A percentile compares a stretch with the other conserved stretches of the same genome.
These are phyloP conservation scores for Microbotryum lychnidis-dioicae DNA, from an alignment of 1,284 basidiomycete genomes.

Conservation along the genomic window DNA sequence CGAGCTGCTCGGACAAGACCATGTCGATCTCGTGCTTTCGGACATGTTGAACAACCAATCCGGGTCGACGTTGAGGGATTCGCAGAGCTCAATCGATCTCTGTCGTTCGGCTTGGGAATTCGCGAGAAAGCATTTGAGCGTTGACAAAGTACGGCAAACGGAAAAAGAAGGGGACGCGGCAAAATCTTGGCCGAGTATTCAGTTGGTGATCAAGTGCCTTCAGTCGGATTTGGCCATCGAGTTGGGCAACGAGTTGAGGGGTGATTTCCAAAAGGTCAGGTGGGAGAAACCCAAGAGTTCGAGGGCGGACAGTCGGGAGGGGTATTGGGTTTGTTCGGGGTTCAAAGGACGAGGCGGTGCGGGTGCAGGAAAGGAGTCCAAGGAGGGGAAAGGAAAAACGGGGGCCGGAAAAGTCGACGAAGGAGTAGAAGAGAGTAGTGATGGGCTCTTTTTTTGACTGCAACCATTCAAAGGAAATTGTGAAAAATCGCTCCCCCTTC, in stretches of 20 bases:
- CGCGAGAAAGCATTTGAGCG: conserved; percentile 22
- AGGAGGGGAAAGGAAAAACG: no score
- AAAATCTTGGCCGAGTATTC: not conserved
- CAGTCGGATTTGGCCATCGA: conserved; percentile 11
- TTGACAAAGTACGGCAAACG: not conserved
- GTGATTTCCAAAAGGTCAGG: conserved; percentile 14
- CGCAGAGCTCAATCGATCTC: conserved; percentile 39
- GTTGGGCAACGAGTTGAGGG: conserved; percentile 8
- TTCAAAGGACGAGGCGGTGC: not conserved
- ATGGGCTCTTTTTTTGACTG: no score
- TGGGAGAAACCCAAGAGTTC: conserved; percentile 26
- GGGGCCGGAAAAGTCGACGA: no score
- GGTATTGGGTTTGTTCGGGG: conserved; percentile 27
- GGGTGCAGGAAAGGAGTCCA: no score
- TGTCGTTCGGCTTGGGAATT: conserved; percentile 40
- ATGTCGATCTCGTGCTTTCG: conserved; percentile 41
- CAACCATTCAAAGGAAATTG: no score
- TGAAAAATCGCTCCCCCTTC: no score
- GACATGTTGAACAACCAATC: conserved; percentile 46
- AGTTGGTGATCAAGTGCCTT: conserved; percentile 27
- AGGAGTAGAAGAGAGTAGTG: no score
- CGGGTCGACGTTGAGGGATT: conserved; percentile 39
- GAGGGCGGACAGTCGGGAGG: conserved; percentile 19
- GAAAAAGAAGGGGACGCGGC: no score
- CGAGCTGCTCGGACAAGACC: not conserved